Base-by-base conservation (phyloP, 2,329 filamentous ascomycete genomes). In the Aspergillus uvarum region DNA sequence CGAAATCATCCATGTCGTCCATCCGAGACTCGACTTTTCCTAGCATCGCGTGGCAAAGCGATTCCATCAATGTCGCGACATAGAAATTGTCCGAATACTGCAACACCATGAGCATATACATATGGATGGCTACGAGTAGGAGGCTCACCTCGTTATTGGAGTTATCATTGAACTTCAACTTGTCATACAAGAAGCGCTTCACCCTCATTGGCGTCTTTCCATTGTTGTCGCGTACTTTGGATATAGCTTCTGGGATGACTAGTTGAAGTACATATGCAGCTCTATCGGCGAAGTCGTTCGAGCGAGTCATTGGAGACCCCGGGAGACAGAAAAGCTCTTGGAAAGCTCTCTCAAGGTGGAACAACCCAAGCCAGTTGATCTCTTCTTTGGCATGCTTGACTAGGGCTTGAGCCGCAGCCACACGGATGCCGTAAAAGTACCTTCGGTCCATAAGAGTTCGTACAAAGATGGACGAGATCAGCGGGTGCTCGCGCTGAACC, bases 81-180 rank as follows among this genome's bases (percentile, higher is more conserved):
- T 97, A 99, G 69, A 91, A 88, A 63, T 93, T 89, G 70, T 99
- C 96, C 5, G 93, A 96, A 71, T 87, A 96, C 53, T 88, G 2
- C 49, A 49, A 35, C 24, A 51, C 29, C 26, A 55, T 66, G 29
- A 61, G 60, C 29, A 51, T n/a, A 16, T 11, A n/a, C 32, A 57
- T 59, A 52, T 29, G 50, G 35, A 52, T 32, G 48, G 38, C 47
- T 26, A 53, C 2, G 12, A n/a, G 4, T 48, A 11, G 7, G 55
- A 26, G 22, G 58, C 72, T 69, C 72, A 81, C 80, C 69, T 80
- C 80, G 68, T 99, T 99, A 61, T 90, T 89, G 2, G 90, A 88
- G 72, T 99, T 99, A 76, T 99, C 93, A 72, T 99, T 99, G 79
- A 92, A 94, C 52, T 90, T 89, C 35, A 99, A 81, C 71, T 96